Evolutionary conservation across 2,329 filamentous ascomycete genomes (phyloP).

Genomic region (Triangularia setosa): DNA sequence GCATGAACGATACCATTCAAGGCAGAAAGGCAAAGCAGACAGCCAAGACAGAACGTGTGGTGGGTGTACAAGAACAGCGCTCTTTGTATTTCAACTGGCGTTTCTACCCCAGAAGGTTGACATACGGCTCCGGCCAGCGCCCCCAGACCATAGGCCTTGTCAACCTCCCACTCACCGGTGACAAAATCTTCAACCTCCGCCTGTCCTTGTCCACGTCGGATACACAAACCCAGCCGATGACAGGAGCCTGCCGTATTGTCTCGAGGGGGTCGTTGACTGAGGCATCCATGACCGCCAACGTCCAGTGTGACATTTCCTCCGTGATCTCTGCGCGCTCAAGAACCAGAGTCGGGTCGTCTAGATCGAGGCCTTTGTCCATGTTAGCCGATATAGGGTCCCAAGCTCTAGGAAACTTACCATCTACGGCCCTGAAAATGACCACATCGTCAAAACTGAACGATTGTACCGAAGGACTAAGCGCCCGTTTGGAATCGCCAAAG

Average conservation of each 20-base stretch:
- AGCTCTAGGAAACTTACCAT: conserved; percentile 41
- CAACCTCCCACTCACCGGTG: conserved; percentile 77
- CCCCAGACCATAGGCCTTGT: conserved; percentile 79
- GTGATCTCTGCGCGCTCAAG: conserved; percentile 64
- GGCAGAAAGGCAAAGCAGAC: no score
- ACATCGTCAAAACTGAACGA: conserved; percentile 74
- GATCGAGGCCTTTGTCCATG: conserved; percentile 16
- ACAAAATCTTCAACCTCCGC: conserved; percentile 73
- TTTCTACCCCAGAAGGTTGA: conserved; percentile 64
- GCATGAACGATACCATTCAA: no score
- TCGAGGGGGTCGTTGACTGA: conserved; percentile 64
- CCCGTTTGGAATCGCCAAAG: conserved; percentile 74
- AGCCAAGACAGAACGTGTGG: no score
- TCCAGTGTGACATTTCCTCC: conserved; percentile 69
- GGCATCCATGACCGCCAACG: conserved; percentile 82
- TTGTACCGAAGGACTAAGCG: conserved; percentile 83
- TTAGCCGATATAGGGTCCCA: not conserved
- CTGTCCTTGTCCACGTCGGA: conserved; percentile 85
- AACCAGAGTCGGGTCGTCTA: conserved; percentile 30
- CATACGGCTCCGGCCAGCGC: conserved; percentile 78
- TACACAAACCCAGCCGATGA: conserved; percentile 92
- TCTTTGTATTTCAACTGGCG: not conserved
- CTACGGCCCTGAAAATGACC: conserved; percentile 65
- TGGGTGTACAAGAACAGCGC: no score
- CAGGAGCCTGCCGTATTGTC: conserved; percentile 71